Conservation (phyloP, 495 filamentous ascomycete genomes). For the Neurospora intermedia region DNA sequence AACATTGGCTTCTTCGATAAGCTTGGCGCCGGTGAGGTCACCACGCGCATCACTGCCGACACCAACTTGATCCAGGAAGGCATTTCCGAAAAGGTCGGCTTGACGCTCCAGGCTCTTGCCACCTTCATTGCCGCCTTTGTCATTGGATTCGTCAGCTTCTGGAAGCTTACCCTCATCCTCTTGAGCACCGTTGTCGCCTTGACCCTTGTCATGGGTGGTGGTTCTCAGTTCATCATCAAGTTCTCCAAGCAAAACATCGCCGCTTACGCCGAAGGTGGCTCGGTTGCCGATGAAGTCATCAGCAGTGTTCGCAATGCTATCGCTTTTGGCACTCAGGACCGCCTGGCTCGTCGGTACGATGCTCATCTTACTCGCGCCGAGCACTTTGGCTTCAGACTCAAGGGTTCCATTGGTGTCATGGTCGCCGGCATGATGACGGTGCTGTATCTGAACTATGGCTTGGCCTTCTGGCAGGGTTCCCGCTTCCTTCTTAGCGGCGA, state of each 20-base stretch:
- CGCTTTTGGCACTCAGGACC: slow-evolving; percentile 86
- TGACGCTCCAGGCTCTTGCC: slow-evolving; percentile 61
- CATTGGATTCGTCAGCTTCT: slow-evolving; percentile 76
- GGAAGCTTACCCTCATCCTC: slow-evolving; percentile 75
- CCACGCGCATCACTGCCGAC: slow-evolving; percentile 83
- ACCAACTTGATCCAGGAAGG: slow-evolving; percentile 84
- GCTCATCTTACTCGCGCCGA: slow-evolving; percentile 60
- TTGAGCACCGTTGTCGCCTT: slow-evolving; percentile 67
- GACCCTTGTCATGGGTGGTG: slow-evolving; percentile 58
- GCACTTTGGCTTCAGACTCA: slow-evolving; percentile 64
- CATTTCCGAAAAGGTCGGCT: slow-evolving; percentile 74
- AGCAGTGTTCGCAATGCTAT: slow-evolving; percentile 88
- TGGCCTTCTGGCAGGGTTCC: slow-evolving; percentile 94
- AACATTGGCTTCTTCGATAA: slow-evolving; percentile 93
- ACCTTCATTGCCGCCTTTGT: slow-evolving; percentile 84
- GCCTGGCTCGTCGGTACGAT: slow-evolving; percentile 78
- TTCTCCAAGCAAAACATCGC: slow-evolving; percentile 67
- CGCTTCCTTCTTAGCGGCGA: slow-evolving; percentile 59
- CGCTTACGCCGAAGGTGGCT: slow-evolving; percentile 74
- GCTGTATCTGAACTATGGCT: slow-evolving; percentile 79
- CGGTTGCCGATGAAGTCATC: slow-evolving; percentile 88
- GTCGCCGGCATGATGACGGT: slow-evolving; percentile 71
- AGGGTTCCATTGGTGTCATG: slow-evolving; percentile 61
- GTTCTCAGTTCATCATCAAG: slow-evolving; percentile 64
- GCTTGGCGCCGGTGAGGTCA: slow-evolving; percentile 84